Percentiles rank a stretch among this genome's conserved stretches.
These are phyloP conservation scores for Malbranchea zuffiana DNA, from an alignment of 2,329 filamentous ascomycete genomes.

Conservation along the genomic window DNA sequence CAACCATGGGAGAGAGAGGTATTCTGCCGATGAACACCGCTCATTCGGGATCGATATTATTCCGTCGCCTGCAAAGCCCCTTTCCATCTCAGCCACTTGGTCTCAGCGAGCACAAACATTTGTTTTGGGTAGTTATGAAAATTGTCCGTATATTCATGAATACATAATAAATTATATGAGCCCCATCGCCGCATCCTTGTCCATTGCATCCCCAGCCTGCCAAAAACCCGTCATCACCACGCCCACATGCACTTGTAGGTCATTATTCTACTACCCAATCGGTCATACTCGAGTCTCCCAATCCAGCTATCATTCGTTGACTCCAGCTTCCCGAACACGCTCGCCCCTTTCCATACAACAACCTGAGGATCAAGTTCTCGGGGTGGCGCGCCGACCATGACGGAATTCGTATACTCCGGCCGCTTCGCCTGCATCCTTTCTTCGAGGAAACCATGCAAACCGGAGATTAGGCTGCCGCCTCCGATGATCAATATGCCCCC, in stretches of 20 bases:
- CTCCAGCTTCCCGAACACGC: constrained; percentile 82
- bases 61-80: too few species aligned
- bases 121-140: too few species aligned
- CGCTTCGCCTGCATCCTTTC: constrained; percentile 60
- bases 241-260: constrained; percentile 68
- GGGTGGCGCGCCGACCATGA: constrained; percentile 59
- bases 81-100: too few species aligned
- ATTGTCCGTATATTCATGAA: too few species aligned
- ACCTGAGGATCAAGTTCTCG: constrained; percentile 94
- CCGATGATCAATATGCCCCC: constrained; percentile 85
- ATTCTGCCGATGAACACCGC: too few species aligned
- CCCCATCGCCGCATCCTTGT: too few species aligned
- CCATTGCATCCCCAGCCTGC: too few species aligned
- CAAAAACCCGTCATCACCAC: too few species aligned
- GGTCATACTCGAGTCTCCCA: constrained; percentile 74
- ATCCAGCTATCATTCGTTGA: constrained; percentile 93
- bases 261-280: constrained; percentile 67
- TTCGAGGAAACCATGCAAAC: constrained; percentile 74
- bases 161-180: too few species aligned
- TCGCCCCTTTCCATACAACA: constrained; percentile 95
- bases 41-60: too few species aligned
- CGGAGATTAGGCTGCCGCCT: constrained; percentile 68
- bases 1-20: too few species aligned
- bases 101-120: too few species aligned
- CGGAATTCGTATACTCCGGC: constrained; percentile 53